phyloP scores from a whole-genome alignment of 306 rosid genomes.

The Vigna mungo region DNA sequence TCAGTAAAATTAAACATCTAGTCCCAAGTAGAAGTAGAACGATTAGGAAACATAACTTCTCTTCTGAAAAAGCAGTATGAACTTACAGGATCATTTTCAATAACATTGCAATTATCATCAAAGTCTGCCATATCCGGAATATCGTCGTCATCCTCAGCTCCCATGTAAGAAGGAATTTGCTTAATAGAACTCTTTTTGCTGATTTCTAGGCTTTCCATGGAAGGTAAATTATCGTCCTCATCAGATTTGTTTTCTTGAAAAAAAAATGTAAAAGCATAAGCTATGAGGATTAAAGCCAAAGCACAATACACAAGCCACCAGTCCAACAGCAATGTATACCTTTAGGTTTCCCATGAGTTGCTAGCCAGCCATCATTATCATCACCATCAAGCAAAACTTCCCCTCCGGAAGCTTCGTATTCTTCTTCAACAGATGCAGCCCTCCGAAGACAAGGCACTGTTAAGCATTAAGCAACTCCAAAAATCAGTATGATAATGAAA shows the following conservation, averaged over 20 bases:
- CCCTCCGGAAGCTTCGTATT: conserved; percentile 95
- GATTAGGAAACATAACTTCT: background rate
- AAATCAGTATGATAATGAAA: conserved; percentile 35
- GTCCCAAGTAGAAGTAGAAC: background rate
- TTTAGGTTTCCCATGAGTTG: conserved; percentile 95
- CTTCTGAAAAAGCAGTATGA: conserved; percentile 5
- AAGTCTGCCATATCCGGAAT: conserved; percentile 91
- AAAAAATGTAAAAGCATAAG: conserved; percentile 12
- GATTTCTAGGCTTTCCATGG: conserved; percentile 85
- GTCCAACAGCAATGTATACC: conserved; percentile 52
- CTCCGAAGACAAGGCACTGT: conserved; percentile 95
- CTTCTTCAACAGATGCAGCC: conserved; percentile 93
- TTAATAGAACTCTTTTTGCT: conserved; percentile 61
- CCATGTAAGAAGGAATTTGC: conserved; percentile 59
- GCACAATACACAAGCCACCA: background rate
- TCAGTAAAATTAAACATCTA: conserved; percentile 12
- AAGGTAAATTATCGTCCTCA: conserved; percentile 84
- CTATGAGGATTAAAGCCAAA: conserved; percentile 20
- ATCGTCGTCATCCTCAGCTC: conserved; percentile 83
- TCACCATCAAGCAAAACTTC: conserved; percentile 92
- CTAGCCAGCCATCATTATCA: conserved; percentile 97
- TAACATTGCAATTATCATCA: conserved; percentile 77
- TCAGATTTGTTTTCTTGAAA: conserved; percentile 64
- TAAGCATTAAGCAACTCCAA: conserved; percentile 37
- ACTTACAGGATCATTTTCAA: conserved; percentile 86